These are phyloP conservation scores for Syzygium syzygioides DNA, from an alignment of 441 rosid species.

Conservation along the genomic window DNA sequence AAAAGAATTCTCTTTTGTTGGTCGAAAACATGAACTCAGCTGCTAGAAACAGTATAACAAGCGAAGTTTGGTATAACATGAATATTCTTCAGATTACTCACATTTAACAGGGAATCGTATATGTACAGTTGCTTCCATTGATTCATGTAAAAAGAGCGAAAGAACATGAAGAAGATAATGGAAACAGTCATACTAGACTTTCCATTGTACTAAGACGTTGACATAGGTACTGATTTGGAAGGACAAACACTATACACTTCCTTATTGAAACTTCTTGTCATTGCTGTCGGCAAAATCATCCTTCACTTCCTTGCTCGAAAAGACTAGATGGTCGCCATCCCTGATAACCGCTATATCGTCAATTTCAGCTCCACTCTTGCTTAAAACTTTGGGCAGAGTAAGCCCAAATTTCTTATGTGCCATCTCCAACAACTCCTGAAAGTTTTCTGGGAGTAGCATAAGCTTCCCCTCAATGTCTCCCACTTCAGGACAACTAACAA, in stretches of 20 bases:
- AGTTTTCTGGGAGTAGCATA: neutral
- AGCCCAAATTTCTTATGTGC: neutral
- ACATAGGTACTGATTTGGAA: neutral
- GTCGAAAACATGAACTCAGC: neutral
- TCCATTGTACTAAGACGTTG: neutral
- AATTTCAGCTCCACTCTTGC: constrained; percentile 1
- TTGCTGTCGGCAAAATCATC: neutral
- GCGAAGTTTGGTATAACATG: neutral
- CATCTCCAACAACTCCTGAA: constrained; percentile 6
- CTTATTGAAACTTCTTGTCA: neutral
- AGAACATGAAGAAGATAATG: neutral
- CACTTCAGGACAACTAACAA: constrained; percentile 4
- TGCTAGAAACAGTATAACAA: neutral
- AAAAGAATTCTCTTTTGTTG: neutral
- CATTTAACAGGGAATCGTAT: neutral
- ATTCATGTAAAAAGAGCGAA: neutral
- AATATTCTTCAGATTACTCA: neutral
- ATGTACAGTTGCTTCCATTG: neutral
- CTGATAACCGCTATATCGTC: neutral
- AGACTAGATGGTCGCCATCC: constrained; percentile 1
- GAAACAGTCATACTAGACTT: neutral
- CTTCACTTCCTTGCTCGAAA: neutral
- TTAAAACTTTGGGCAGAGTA: neutral
- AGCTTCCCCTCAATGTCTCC: constrained; percentile 3
- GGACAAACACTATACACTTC: neutral